phyloP scores from a whole-genome alignment of 2,329 filamentous ascomycete species.

The Westerdykella aurantiaca region DNA sequence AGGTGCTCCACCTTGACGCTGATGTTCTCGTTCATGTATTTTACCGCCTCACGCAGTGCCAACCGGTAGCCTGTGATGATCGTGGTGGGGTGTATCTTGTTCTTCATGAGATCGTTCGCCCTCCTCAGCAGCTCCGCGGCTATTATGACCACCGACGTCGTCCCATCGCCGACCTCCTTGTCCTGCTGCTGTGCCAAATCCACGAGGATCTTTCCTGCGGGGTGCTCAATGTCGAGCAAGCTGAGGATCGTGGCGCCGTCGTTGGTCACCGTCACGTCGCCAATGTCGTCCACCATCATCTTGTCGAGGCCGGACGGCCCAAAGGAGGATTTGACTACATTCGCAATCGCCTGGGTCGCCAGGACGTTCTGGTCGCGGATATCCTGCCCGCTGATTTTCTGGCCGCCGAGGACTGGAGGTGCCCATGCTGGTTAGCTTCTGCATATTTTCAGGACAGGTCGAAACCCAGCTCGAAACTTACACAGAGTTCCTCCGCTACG shows the following conservation, averaged over 20 bases:
- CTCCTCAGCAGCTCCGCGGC: conserved; percentile 88
- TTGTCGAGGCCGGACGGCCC: conserved; percentile 96
- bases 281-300: conserved; percentile 99
- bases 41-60: conserved; percentile 89
- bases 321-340: conserved; percentile 98
- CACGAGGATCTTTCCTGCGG: conserved; percentile 95
- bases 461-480: conserved; percentile 38
- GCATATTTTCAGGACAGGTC: background rate
- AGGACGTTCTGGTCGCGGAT: conserved; percentile 97
- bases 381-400: conserved; percentile 95
- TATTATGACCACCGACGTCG: conserved; percentile 95
- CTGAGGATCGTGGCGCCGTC: conserved; percentile 95
- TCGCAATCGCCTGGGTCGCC: conserved; percentile 93
- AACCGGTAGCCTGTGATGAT: conserved; percentile 98
- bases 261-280: conserved; percentile 98
- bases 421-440: conserved; percentile 15
- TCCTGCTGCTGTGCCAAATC: conserved; percentile 98
- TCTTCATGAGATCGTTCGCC: conserved; percentile 98
- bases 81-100: conserved; percentile 98
- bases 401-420: conserved; percentile 72
- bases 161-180: conserved; percentile 97
- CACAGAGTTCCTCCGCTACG: conserved; percentile 87
- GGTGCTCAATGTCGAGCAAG: conserved; percentile 94
- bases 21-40: conserved; percentile 98
- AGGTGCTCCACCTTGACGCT: conserved; percentile 91